Evolutionary conservation across 208 protist species (phyloP), one percentile per base, ranked within the genome.

Genomic region (Crithidia sp.): DNA sequence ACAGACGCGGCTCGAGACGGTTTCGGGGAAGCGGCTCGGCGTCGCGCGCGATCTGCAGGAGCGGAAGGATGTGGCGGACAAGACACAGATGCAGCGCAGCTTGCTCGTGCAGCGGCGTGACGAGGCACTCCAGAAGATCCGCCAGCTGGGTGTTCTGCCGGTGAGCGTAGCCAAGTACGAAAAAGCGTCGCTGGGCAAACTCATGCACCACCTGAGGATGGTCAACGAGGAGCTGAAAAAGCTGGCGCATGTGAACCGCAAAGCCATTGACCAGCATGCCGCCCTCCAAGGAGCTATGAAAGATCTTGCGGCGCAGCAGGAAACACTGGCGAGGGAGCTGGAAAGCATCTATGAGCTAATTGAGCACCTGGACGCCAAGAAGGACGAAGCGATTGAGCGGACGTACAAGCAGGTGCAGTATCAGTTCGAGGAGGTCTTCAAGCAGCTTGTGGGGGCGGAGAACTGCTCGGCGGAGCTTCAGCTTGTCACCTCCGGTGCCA

Each of bases 401-500:
- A 99, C 99, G 1, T 99, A 99, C 86, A 98, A 99, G 71, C 96
- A 98, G 78, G 91, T 98, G 52, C 98, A 98, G 58, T 98, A 95
- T 72, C 83, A 99, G 37, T 99, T 99, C 77, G 90, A 92, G 61
- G 80, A 98, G 28, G 96, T 99, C 13, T 99, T 99, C 68, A 86
- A 87, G 55, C 91, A 99, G 75, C 88, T 99, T 5, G 97, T 99
- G 7, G 88, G 90, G 9, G 85, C 79, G 16, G 98, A 99, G n/a
- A 88, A 83, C 76, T 85, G 79, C 56, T 82, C 71, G 14, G 93
- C 92, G 7, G 86, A 97, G 82, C 74, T 98, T 36, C 85, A 95
- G 65, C 83, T 97, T 13, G 81, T 95, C 36, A 55, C 57, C 36
- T 57, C 64, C 0, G 39, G 45, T 16, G 40, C 63, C 16, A 13